Percentiles rank a stretch among this genome's conserved stretches.
Evolutionary conservation across 192 early-diverging fungal genomes (phyloP).

Genomic region (Coemansia sp.): DNA sequence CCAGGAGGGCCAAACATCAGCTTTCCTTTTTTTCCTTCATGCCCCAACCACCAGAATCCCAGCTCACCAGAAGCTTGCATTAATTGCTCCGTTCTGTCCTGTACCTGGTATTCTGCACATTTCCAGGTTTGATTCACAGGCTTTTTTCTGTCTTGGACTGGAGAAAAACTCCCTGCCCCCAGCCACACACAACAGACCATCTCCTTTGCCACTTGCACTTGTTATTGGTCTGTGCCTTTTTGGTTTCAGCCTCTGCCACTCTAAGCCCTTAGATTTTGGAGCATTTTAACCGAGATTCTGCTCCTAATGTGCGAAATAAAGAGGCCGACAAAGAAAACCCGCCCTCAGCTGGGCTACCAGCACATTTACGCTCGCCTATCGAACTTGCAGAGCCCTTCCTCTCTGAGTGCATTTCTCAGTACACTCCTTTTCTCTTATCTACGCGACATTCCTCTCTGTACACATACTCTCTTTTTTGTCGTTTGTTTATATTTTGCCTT

Average conservation of each 20-base stretch:
- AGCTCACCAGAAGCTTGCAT: not conserved
- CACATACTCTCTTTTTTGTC: not conserved
- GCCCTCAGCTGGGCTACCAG: too few species aligned
- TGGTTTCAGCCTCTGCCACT: not conserved
- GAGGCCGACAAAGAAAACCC: too few species aligned
- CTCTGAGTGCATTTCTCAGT: not conserved
- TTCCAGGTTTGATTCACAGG: not conserved
- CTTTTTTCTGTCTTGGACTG: not conserved
- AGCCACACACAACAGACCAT: not conserved
- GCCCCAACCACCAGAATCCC: not conserved
- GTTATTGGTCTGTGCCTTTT: not conserved
- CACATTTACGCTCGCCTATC: too few species aligned
- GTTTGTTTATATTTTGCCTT: slow-evolving; percentile 1
- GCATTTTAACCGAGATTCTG: not conserved
- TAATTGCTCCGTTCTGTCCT: not conserved
- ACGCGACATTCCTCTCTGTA: not conserved
- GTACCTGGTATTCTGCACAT: not conserved
- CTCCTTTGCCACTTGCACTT: too few species aligned
- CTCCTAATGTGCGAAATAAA: not conserved
- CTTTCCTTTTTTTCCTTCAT: not conserved
- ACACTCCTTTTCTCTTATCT: too few species aligned
- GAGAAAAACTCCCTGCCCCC: not conserved
- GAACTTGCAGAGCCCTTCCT: not conserved
- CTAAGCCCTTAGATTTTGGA: not conserved
- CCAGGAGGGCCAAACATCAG: too few species aligned